These are phyloP conservation scores for Metschnikowia gelsemii DNA, from an alignment of 805 yeast genomes.

Conservation along the genomic window DNA sequence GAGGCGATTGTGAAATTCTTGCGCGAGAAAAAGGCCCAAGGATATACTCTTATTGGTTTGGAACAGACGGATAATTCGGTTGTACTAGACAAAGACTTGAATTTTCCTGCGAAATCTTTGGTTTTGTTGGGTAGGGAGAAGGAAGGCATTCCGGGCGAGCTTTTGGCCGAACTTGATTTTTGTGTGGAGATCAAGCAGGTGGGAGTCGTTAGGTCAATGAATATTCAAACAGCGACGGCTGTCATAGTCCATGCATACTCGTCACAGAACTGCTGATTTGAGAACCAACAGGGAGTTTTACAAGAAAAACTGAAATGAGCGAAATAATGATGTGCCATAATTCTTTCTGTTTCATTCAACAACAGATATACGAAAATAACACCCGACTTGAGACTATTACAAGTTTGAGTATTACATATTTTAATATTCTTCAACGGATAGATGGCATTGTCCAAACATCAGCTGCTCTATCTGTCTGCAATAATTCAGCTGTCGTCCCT, in stretches of 20 bases:
- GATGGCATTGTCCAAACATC: too few relatives aligned
- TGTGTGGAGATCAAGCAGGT: conserved; percentile 90
- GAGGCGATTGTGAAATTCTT: conserved; percentile 56
- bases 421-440: too few relatives aligned
- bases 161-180: conserved; percentile 76
- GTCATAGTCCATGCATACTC: conserved; percentile 91
- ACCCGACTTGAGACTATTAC: too few relatives aligned
- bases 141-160: conserved; percentile 87
- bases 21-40: conserved; percentile 61
- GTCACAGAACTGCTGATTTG: conserved; percentile 58
- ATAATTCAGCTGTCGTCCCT: too few relatives aligned
- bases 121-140: conserved; percentile 82
- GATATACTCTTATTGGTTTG: conserved; percentile 83
- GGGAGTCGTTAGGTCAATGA: conserved; percentile 93
- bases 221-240: conserved; percentile 95
- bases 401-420: too few relatives aligned
- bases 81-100: conserved; percentile 57
- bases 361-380: too few relatives aligned
- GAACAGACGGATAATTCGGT: conserved; percentile 93
- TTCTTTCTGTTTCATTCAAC: too few relatives aligned
- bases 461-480: too few relatives aligned
- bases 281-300: too few relatives aligned
- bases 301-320: too few relatives aligned
- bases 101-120: conserved; percentile 77
- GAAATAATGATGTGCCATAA: too few relatives aligned